phyloP scores from a whole-genome alignment of 768 basidiomycete genomes.

The Gymnopilus junonius region DNA sequence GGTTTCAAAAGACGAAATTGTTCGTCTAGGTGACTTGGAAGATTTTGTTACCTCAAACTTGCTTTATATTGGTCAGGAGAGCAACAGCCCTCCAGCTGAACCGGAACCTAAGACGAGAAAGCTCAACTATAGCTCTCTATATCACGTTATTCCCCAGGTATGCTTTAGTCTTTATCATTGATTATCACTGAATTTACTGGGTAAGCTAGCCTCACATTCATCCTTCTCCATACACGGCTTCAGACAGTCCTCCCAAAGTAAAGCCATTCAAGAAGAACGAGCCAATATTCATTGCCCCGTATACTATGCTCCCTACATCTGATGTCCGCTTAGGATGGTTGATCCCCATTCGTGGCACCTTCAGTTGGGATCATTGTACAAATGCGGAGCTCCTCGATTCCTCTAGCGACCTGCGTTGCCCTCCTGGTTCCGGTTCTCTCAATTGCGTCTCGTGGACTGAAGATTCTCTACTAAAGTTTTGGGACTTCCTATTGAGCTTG shows the following conservation, averaged over 20 bases:
- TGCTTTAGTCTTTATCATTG: conserved; percentile 12
- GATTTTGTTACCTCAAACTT: conserved; percentile 37
- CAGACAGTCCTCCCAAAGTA: conserved; percentile 24
- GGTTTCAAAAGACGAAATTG: conserved; percentile 36
- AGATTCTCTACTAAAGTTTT: conserved; percentile 45
- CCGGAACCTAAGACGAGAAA: conserved; percentile 35
- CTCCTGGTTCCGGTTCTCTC: conserved; percentile 17
- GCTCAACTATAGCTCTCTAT: conserved; percentile 38
- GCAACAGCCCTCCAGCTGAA: not conserved
- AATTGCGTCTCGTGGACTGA: conserved; percentile 52
- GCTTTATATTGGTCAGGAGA: not conserved
- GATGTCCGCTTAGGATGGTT: conserved; percentile 55
- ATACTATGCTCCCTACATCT: conserved; percentile 31
- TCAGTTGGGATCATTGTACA: conserved; percentile 53
- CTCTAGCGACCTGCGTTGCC: conserved; percentile 22
- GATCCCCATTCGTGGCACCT: conserved; percentile 56
- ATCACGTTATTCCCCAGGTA: conserved; percentile 51
- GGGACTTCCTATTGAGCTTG: conserved; percentile 51
- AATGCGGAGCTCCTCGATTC: conserved; percentile 43
- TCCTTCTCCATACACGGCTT: conserved; percentile 27
- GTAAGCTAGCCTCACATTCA: conserved; percentile 39
- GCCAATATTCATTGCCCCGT: conserved; percentile 42
- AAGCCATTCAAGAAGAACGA: conserved; percentile 37
- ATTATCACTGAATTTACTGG: conserved; percentile 2
- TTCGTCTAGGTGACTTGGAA: conserved; percentile 41